Percentiles rank a stretch among this genome's conserved stretches.
phyloP scores from a whole-genome alignment of 768 basidiomycete genomes.

The Ramaria sp. region DNA sequence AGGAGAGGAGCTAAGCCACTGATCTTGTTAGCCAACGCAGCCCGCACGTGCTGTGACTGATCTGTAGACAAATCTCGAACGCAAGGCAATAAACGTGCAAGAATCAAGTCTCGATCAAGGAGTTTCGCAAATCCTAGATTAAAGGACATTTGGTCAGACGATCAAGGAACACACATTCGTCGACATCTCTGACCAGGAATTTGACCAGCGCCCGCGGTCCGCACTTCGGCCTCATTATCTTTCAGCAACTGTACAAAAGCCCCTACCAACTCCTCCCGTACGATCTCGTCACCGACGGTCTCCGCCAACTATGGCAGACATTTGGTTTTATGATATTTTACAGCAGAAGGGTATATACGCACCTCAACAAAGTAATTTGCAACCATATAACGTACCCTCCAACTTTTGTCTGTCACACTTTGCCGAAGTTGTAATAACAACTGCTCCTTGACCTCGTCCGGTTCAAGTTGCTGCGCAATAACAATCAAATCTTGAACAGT shows the following conservation, averaged over 20 bases:
- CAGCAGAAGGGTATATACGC: constrained; percentile 12
- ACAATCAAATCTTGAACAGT: constrained; percentile 95
- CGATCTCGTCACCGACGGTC: constrained; percentile 79
- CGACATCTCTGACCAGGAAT: constrained; percentile 62
- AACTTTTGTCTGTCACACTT: constrained; percentile 90
- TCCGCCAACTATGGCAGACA: constrained; percentile 60
- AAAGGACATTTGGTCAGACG: constrained; percentile 5
- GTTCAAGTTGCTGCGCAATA: constrained; percentile 74
- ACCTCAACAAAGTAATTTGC: constrained; percentile 96
- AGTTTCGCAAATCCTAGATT: constrained; percentile 82
- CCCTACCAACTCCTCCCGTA: constrained; percentile 86
- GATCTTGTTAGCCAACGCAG: constrained; percentile 92
- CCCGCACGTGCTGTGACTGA: constrained; percentile 92
- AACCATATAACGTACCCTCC: constrained; percentile 98
- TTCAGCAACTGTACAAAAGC: constrained; percentile 92
- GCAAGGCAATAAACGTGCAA: constrained; percentile 87
- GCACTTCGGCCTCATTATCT: constrained; percentile 97
- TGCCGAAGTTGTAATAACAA: constrained; percentile 79
- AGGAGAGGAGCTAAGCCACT: constrained; percentile 91
- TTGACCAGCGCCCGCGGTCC: constrained; percentile 91
- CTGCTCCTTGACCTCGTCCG: constrained; percentile 86
- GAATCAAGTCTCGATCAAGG: constrained; percentile 86
- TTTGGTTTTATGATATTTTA: not conserved
- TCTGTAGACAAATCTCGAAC: constrained; percentile 92
- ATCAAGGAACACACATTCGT: not conserved